Percentiles rank a stretch among this genome's conserved stretches.
Evolutionary conservation across 139 green algal genomes (phyloP).

Genomic region (Spirogloea muscicola): DNA sequence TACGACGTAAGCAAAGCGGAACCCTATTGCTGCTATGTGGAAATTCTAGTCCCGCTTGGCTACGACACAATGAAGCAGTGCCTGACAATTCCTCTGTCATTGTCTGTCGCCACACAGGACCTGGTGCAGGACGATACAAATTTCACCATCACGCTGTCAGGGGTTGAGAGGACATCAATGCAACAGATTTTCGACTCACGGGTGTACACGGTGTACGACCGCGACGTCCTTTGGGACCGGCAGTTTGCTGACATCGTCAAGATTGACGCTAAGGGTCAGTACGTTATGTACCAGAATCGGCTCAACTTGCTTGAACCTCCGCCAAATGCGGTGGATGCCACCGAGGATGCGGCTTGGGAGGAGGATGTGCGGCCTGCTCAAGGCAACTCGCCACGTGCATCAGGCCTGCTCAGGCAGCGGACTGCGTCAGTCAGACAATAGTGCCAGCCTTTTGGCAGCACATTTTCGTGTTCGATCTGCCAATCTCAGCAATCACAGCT

Average conservation of each 20-base stretch:
- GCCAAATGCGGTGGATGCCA: too few relatives aligned
- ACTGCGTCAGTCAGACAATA: too few relatives aligned
- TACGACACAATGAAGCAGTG: neutral
- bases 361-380: too few relatives aligned
- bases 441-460: too few relatives aligned
- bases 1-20: neutral
- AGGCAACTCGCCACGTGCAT: too few relatives aligned
- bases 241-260: constrained; percentile 32
- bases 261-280: neutral
- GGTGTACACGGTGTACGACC: constrained; percentile 39
- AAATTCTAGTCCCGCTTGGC: neutral
- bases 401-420: too few relatives aligned
- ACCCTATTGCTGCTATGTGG: neutral
- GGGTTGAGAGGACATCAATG: constrained; percentile 32
- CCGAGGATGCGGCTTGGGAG: too few relatives aligned
- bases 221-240: constrained; percentile 28
- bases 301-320: constrained; percentile 11
- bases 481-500: too few relatives aligned
- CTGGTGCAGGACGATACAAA: constrained; percentile 15
- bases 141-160: constrained; percentile 31
- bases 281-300: constrained; percentile 30
- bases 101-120: neutral
- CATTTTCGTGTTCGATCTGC: too few relatives aligned
- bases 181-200: constrained; percentile 34
- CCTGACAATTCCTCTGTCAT: neutral